Conservation (phyloP, 2,329 filamentous ascomycete species). For the Colletotrichum sublineola region DNA sequence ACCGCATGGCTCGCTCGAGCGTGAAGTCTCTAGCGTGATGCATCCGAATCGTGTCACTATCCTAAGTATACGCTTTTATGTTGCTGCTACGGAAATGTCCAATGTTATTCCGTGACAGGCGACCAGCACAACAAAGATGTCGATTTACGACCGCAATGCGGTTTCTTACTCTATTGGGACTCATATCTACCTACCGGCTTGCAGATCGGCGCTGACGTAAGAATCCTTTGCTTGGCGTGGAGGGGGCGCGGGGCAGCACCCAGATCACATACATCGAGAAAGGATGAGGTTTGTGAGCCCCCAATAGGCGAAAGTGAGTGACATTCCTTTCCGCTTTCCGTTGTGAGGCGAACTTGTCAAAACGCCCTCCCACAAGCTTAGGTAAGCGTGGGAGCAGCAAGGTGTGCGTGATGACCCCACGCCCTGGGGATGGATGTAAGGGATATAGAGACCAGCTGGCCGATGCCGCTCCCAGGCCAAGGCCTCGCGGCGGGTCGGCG, state of each 20-base stretch:
- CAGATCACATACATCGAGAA: not conserved
- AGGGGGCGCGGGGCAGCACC: not conserved
- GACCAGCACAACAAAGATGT: too few species aligned
- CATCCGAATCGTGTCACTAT: not conserved
- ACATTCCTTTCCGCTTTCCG: too few species aligned
- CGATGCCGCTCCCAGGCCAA: not conserved
- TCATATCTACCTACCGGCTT: too few species aligned
- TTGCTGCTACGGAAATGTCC: not conserved
- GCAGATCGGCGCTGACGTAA: not conserved
- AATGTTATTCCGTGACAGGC: not conserved
- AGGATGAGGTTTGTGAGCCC: not conserved
- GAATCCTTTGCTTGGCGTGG: not conserved
- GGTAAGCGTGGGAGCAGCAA: not conserved
- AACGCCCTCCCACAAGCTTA: not conserved
- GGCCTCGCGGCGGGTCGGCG: conserved; percentile 13
- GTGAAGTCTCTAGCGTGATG: not conserved
- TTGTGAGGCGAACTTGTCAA: not conserved
- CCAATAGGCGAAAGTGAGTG: not conserved
- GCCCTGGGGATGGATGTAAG: not conserved
- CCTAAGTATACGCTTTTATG: too few species aligned
- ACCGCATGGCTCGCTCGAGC: not conserved
- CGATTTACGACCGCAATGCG: not conserved
- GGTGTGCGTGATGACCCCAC: not conserved
- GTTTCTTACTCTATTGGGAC: not conserved
- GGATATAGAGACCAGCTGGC: not conserved